A percentile compares a stretch with the other conserved stretches of the same genome.
phyloP scores from a whole-genome alignment of 306 rosid genomes.

The Fagus sylvatica region DNA sequence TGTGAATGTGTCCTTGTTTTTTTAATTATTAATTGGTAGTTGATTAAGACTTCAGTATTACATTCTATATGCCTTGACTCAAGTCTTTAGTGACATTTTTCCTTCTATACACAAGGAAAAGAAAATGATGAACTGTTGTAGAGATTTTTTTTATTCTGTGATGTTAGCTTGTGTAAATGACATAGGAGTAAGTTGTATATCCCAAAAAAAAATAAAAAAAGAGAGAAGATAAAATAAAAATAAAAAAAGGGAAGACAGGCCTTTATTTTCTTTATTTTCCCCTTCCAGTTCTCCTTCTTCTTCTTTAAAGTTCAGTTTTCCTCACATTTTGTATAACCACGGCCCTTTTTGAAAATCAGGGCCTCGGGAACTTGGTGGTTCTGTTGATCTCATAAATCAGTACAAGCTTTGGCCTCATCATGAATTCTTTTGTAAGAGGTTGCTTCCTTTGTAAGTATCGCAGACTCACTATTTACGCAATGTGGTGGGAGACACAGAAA shows the following conservation, averaged over 20 bases:
- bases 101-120: background rate
- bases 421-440: slow-evolving; percentile 32
- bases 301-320: background rate
- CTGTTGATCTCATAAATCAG: slow-evolving; percentile 32
- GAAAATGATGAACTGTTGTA: background rate
- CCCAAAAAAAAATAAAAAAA: background rate
- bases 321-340: background rate
- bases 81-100: background rate
- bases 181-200: background rate
- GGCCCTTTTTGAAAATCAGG: slow-evolving; percentile 14
- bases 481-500: slow-evolving; percentile 41
- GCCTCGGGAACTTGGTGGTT: slow-evolving; percentile 37
- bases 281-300: background rate
- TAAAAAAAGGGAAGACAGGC: no score
- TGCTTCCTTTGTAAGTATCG: slow-evolving; percentile 33
- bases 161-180: background rate
- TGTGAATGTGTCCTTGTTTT: background rate
- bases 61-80: background rate
- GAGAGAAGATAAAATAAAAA: no score
- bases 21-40: background rate
- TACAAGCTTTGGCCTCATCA: slow-evolving; percentile 33
- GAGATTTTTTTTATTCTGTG: background rate
- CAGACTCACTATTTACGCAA: slow-evolving; percentile 35
- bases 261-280: background rate
- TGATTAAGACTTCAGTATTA: background rate